Evolutionary conservation across 2,329 filamentous ascomycete species (phyloP).

Genomic region (Exophiala sp.): DNA sequence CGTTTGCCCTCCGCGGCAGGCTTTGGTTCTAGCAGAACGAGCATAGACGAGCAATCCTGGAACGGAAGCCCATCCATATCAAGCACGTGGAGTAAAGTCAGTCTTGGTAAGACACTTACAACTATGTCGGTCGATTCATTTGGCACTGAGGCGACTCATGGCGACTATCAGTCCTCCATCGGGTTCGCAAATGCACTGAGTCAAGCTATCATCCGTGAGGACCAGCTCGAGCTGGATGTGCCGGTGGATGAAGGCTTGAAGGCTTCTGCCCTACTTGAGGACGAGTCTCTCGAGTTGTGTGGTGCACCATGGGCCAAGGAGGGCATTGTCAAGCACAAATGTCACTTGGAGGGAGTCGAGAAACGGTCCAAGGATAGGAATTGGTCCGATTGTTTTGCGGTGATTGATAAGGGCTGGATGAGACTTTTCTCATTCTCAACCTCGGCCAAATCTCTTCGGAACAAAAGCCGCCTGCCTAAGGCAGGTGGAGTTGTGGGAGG

Average conservation of each 20-base stretch:
- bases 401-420: conserved; percentile 91
- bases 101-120: conserved; percentile 82
- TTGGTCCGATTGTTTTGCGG: conserved; percentile 93
- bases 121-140: conserved; percentile 92
- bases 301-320: conserved; percentile 99
- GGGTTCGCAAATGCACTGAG: conserved; percentile 96
- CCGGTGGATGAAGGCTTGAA: conserved; percentile 59
- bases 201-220: conserved; percentile 93
- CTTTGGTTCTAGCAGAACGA: conserved; percentile 86
- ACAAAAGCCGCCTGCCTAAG: conserved; percentile 57
- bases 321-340: conserved; percentile 92
- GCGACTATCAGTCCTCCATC: conserved; percentile 89
- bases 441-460: conserved; percentile 67
- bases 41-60: conserved; percentile 84
- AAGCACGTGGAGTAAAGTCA: conserved; percentile 95
- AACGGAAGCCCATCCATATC: conserved; percentile 88
- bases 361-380: conserved; percentile 91
- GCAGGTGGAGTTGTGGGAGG: conserved; percentile 76
- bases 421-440: conserved; percentile 88
- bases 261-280: conserved; percentile 70
- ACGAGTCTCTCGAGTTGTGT: conserved; percentile 84
- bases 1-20: conserved; percentile 72
- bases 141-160: conserved; percentile 60
- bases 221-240: conserved; percentile 52
- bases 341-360: conserved; percentile 85